These are phyloP conservation scores for Pythium inflatum DNA, from an alignment of 352 stramenopile genomes.

Conservation along the genomic window DNA sequence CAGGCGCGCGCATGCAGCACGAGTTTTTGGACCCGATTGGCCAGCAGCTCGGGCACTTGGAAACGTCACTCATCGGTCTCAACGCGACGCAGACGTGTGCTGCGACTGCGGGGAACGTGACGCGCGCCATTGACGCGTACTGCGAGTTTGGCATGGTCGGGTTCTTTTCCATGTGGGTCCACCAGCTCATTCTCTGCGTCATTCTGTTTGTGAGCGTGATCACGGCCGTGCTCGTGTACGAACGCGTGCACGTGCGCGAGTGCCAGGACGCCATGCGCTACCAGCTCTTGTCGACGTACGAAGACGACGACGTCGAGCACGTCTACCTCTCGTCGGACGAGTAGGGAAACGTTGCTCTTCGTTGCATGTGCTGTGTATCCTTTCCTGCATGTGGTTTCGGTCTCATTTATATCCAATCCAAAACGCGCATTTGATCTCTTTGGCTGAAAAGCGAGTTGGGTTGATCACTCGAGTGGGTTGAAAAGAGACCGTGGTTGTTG, in stretches of 20 bases:
- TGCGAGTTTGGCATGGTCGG: slow-evolving; percentile 84
- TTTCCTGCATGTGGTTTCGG: background rate
- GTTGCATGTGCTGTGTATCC: background rate
- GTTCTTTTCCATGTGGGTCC: slow-evolving; percentile 86
- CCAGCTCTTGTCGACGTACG: slow-evolving; percentile 77
- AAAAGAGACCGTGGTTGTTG: too few relatives aligned
- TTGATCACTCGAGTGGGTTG: background rate
- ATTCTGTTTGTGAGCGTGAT: slow-evolving; percentile 77
- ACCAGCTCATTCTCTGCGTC: slow-evolving; percentile 81
- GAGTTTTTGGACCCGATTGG: slow-evolving; percentile 78
- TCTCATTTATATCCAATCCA: background rate
- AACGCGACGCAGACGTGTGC: slow-evolving; percentile 54
- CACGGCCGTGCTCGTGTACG: slow-evolving; percentile 75
- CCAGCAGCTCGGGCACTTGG: slow-evolving; percentile 45
- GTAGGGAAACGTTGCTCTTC: background rate
- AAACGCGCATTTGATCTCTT: background rate
- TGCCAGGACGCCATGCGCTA: slow-evolving; percentile 61
- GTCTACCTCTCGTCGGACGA: slow-evolving; percentile 72
- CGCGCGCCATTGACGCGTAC: slow-evolving; percentile 57
- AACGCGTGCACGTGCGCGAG: slow-evolving; percentile 74
- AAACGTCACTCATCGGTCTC: slow-evolving; percentile 40
- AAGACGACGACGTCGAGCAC: slow-evolving; percentile 83
- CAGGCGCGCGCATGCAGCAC: slow-evolving; percentile 64
- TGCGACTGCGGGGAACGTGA: slow-evolving; percentile 46
- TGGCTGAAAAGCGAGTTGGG: background rate